Evolutionary conservation across 192 early-diverging fungal genomes (phyloP).

Genomic region (Podila epicladia): DNA sequence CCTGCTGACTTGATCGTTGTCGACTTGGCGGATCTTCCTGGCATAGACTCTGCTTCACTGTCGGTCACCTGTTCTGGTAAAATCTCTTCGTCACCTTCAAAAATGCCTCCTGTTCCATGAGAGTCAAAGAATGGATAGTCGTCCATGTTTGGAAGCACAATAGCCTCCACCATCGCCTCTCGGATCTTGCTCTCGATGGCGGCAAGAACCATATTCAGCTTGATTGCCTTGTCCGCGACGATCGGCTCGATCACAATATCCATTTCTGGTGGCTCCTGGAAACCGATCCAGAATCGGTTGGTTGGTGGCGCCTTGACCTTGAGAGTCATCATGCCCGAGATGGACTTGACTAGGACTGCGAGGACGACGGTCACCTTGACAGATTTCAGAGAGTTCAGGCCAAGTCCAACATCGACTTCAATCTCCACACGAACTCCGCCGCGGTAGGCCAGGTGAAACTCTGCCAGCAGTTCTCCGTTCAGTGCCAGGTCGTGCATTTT

Average conservation of each 20-base stretch:
- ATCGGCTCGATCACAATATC: constrained; percentile 82
- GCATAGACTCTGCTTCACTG: constrained; percentile 28
- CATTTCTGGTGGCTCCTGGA: constrained; percentile 82
- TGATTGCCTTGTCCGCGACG: constrained; percentile 87
- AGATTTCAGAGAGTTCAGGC: constrained; percentile 50
- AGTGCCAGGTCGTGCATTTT: constrained; percentile 71
- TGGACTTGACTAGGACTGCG: constrained; percentile 75
- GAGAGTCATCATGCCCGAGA: constrained; percentile 82
- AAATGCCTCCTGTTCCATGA: constrained; percentile 66
- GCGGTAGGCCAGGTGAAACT: constrained; percentile 83
- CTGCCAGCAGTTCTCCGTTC: constrained; percentile 77
- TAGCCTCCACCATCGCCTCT: constrained; percentile 80
- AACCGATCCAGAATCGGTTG: constrained; percentile 91
- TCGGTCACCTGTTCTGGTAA: constrained; percentile 13
- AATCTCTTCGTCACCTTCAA: constrained; percentile 55
- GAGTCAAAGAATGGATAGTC: constrained; percentile 86
- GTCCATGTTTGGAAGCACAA: constrained; percentile 93
- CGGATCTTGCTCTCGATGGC: constrained; percentile 88
- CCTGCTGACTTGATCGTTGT: background rate
- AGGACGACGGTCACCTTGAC: constrained; percentile 84
- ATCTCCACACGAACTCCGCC: constrained; percentile 84
- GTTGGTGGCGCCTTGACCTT: constrained; percentile 84
- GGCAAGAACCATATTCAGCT: constrained; percentile 78
- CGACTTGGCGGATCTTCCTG: constrained; percentile 8
- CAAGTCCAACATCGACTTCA: constrained; percentile 63